Evolutionary conservation across 257 asterid genomes (phyloP).

Genomic region (Jaltomata sinuosa): DNA sequence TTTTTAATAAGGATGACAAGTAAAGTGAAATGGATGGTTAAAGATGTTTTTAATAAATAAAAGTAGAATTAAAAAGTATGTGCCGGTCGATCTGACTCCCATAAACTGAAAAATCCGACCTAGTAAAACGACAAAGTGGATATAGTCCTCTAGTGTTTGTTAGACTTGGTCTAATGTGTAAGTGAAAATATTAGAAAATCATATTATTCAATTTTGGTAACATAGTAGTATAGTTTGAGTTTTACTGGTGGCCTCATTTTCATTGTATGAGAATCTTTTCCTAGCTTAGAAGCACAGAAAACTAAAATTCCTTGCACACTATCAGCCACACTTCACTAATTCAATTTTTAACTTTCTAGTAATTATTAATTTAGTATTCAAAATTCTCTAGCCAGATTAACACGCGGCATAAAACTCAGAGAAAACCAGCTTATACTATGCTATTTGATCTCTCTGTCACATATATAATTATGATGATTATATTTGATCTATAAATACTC

Average conservation of each 20-base stretch:
- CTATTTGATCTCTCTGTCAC: too few relatives aligned
- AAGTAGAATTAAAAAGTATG: neutral
- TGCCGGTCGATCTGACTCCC: neutral
- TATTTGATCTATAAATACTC: neutral
- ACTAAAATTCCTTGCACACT: neutral
- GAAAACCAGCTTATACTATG: neutral
- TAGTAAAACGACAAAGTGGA: neutral
- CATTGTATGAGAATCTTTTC: neutral
- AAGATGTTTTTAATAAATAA: too few relatives aligned
- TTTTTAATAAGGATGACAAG: too few relatives aligned
- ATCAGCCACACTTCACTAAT: neutral
- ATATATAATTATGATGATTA: neutral
- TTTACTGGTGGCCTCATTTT: neutral
- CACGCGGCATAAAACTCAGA: neutral
- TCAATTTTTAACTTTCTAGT: neutral
- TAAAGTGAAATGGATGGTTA: too few relatives aligned
- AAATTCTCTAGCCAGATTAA: neutral
- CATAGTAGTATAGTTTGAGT: neutral
- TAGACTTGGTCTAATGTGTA: neutral
- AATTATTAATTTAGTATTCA: neutral
- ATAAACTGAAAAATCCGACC: neutral
- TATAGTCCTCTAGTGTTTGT: neutral
- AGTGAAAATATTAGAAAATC: neutral
- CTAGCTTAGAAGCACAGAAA: neutral
- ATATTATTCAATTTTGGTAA: neutral